Evolutionary conservation across 2,329 filamentous ascomycete genomes (phyloP), one percentile per base, ranked within the genome.

Genomic region (Remersonia thermophila): DNA sequence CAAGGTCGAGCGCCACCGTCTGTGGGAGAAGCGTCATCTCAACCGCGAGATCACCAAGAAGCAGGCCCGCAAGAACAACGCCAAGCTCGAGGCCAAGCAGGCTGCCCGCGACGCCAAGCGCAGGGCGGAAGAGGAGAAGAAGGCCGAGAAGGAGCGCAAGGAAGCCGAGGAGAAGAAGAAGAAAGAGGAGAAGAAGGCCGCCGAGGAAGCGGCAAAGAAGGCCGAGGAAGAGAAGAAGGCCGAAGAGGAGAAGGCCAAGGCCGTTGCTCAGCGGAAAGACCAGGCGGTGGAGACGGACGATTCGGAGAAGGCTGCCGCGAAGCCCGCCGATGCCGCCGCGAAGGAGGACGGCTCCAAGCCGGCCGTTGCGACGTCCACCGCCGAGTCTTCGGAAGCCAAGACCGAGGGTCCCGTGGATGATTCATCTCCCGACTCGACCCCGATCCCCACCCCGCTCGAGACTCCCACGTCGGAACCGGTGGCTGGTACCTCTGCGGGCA

Each of bases 21-120:
- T 47, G 34, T 61, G 50, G 57, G 58, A 55, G 45, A 63, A 55
- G 46, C 54, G 51, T 12, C 55, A 58, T 30, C 41, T 58, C 7
- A 56, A 52, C 36, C 53, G 55, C 15, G 49, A 57, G 32, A 51
- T 61, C 13, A 60, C 62, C 41, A 56, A 60, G 32, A 55, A 51
- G 40, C 57, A 60, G 25, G 47, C 56, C 35, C 56, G 58, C 32
- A 67, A 67, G 51, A 52, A 63, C 9, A 56, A 61, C n/a, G 51
- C 57, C 10, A 63, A 63, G 54, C 52, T 53, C 1, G 49, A 52
- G 26, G 53, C 51, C 3, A 58, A 53, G 43, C 53, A 48, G 26
- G 43, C 47, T 1, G 49, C 48, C 2, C 45, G 48, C 12, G 53
- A 54, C 35, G 50, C 47, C 12, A 51, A 50, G 34, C 42, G 43